Evolutionary conservation across 2,329 filamentous ascomycete genomes (phyloP), one percentile per base, ranked within the genome.

Genomic region (Nectriaceae sp.): DNA sequence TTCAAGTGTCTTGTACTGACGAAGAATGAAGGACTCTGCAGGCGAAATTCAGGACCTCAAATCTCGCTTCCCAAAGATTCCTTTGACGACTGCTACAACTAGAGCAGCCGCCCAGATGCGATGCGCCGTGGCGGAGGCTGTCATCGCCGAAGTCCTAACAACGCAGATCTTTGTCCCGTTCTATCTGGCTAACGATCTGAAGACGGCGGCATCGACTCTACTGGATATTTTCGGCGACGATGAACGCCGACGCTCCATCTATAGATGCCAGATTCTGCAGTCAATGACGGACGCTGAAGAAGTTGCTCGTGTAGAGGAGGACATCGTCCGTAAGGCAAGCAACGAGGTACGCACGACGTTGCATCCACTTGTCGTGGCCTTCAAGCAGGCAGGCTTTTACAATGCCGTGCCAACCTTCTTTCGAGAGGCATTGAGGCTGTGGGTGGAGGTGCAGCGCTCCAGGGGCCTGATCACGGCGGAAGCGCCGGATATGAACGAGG

Each of bases 81-180:
- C 60, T 3, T 46, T 65, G 13, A 57, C 63, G 6, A 55, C 43
- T 0, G 49, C 54, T 18, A 59, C 52, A 8, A 60, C 50, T 40
- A 52, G 45, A 21, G 44, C 56, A 0, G 58, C 64, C 0, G 53
- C 55, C 0, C 60, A 60, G 6, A 60, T 67, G 46, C 60, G 64
- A 20, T 64, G 64, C 21, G 62, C 65, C 1, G 54, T 57, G 4
- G 64, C 63, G n/a, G 61, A 67, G 5, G 55, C 55, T 3, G 51
- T 67, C 16, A 47, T 67, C 1, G 53, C 57, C 24, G 55, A 60
- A 16, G 49, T 52, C 2, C 52, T 67, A 6, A 52, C 55, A 6
- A 39, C 48, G 0, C 60, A 63, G 36, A 56, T 67, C n/a, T 65
- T 67, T 40, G 53, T 58, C 5, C 62, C 63, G 2, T 63, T 67